These are phyloP conservation scores for Cupressus sempervirens DNA, from an alignment of 75 land plant species.

Conservation along the genomic window DNA sequence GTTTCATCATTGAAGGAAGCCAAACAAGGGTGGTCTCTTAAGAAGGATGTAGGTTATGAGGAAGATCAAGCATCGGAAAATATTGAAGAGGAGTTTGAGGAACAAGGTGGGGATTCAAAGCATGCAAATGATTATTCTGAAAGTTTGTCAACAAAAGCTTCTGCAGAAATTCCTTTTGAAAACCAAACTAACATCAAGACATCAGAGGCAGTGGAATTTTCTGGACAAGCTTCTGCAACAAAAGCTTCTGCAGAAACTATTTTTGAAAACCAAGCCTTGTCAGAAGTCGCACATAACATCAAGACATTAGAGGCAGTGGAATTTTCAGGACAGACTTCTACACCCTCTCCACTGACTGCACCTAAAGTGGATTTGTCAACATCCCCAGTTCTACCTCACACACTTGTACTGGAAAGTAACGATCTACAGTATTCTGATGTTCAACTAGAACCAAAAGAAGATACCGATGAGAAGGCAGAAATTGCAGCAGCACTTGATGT, in stretches of 20 bases:
- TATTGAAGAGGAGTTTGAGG: not conserved
- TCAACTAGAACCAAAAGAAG: conserved; percentile 2
- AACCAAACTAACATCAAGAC: not conserved
- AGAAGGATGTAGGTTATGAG: not conserved
- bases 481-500: conserved; percentile 14
- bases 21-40: conserved; percentile 14
- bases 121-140: not conserved
- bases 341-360: not conserved
- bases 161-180: not conserved
- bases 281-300: not conserved
- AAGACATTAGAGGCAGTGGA: conserved; percentile 7
- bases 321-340: conserved; percentile 16
- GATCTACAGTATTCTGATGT: not conserved
- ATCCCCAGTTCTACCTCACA: not conserved
- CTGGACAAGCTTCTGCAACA: conserved; percentile 10
- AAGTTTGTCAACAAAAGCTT: conserved; percentile 4
- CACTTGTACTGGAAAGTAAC: not conserved
- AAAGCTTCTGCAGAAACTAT: conserved; percentile 4
- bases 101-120: conserved; percentile 6
- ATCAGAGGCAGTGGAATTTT: conserved; percentile 13
- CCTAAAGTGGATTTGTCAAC: conserved; percentile 8
- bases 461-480: not conserved
- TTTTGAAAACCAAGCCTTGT: not conserved
- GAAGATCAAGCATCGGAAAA: conserved; percentile 12
- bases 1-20: conserved; percentile 56